These are phyloP conservation scores for Daldinia sp. DNA, from an alignment of 2,329 filamentous ascomycete genomes.

Conservation along the genomic window DNA sequence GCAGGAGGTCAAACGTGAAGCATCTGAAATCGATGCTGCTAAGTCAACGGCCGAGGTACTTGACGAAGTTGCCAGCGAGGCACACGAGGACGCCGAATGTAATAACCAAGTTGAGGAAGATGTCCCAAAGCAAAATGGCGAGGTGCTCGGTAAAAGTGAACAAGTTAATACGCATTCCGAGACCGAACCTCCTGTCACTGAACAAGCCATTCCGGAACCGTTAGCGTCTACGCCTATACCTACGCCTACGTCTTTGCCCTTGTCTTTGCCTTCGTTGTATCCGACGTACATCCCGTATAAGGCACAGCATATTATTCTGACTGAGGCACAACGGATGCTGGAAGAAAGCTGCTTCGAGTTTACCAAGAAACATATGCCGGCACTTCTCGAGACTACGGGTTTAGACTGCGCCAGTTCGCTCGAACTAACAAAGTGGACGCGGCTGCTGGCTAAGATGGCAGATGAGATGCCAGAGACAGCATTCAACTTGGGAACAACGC, in stretches of 20 bases:
- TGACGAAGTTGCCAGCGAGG: conserved; percentile 44
- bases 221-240: background rate
- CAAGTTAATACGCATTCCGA: conserved; percentile 1
- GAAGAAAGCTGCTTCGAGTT: conserved; percentile 58
- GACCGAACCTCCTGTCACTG: conserved; percentile 1
- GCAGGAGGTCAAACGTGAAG: conserved; percentile 48
- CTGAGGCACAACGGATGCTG: conserved; percentile 52
- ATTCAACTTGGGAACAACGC: conserved; percentile 34
- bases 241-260: background rate
- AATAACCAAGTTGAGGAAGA: conserved; percentile 9
- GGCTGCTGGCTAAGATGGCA: conserved; percentile 42
- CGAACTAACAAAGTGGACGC: conserved; percentile 55
- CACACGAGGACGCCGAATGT: conserved; percentile 24
- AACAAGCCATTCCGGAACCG: conserved; percentile 2
- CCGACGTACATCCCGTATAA: conserved; percentile 53
- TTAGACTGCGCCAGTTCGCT: conserved; percentile 54
- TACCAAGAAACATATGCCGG: conserved; percentile 51
- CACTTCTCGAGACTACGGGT: conserved; percentile 44
- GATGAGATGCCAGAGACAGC: conserved; percentile 45
- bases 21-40: conserved; percentile 49
- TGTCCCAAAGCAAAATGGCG: conserved; percentile 6
- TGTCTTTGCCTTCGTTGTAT: conserved; percentile 46
- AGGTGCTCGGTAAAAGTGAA: background rate
- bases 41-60: conserved; percentile 48
- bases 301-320: conserved; percentile 55